These are phyloP conservation scores for Ophiostoma fasciatum DNA, from an alignment of 2,329 filamentous ascomycete species.

Conservation along the genomic window DNA sequence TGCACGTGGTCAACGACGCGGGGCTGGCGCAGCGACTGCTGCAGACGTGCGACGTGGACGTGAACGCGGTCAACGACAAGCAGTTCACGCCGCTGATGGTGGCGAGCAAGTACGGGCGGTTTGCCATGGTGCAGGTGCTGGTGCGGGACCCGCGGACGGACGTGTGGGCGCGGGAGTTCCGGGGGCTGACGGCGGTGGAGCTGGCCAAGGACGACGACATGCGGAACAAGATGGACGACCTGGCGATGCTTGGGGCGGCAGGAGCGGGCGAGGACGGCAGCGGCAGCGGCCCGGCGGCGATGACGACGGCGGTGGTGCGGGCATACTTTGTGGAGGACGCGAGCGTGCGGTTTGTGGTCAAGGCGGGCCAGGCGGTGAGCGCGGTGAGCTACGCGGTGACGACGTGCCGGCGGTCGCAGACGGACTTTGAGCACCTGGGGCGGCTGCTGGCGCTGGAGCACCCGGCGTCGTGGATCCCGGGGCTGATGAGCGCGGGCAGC, in stretches of 20 bases:
- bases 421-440: slow-evolving; percentile 83
- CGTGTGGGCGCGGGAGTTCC: slow-evolving; percentile 63
- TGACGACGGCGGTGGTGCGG: slow-evolving; percentile 83
- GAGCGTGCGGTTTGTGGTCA: slow-evolving; percentile 81
- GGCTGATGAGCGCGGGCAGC: slow-evolving; percentile 55
- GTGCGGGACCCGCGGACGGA: slow-evolving; percentile 85
- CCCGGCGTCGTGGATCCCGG: slow-evolving; percentile 89
- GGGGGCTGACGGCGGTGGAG: slow-evolving; percentile 87
- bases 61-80: slow-evolving; percentile 90
- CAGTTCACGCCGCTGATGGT: slow-evolving; percentile 94
- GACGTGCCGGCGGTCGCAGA: slow-evolving; percentile 74
- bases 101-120: slow-evolving; percentile 91
- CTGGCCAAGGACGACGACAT: slow-evolving; percentile 97
- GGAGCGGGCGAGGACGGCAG: too few relatives aligned
- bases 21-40: slow-evolving; percentile 62
- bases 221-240: slow-evolving; percentile 87
- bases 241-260: slow-evolving; percentile 76
- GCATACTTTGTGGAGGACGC: slow-evolving; percentile 97
- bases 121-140: slow-evolving; percentile 79
- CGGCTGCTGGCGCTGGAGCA: slow-evolving; percentile 76
- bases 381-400: slow-evolving; percentile 82
- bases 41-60: slow-evolving; percentile 78
- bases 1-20: slow-evolving; percentile 90
- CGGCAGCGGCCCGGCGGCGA: slow-evolving; percentile 54
- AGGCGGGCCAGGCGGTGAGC: slow-evolving; percentile 77